Evolutionary conservation across 345 rosid species (phyloP), one percentile per base, ranked within the genome.

Genomic region (Bretschneidera sinensis): DNA sequence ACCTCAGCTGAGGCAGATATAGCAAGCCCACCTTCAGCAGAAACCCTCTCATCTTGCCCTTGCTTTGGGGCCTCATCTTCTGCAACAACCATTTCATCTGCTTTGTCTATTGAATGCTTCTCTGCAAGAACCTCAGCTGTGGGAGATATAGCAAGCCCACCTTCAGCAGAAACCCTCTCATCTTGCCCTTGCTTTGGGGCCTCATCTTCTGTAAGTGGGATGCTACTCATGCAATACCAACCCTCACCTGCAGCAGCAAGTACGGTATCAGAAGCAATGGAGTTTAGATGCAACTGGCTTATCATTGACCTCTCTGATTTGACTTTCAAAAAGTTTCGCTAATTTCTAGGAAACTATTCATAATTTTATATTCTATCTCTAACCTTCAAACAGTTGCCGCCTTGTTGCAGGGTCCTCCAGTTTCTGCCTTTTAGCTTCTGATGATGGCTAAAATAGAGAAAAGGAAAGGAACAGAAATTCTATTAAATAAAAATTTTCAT

Each of bases 221-320:
- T 35, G 57, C 71, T 77, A 57, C 34, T 53, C 9, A 20, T 33
- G 63, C 72, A 74, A 62, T 64, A 68, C 62, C 66, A 67, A n/a
- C 45, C 72, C 61, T 61, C 60, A 51, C 22, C 81, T 78, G 69
- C 62, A 57, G 48, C 63, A 61, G 67, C 48, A 60, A 62, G 71
- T 50, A 56, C 53, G n/a, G 51, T 55, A 67, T 73, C 48, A 63
- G 65, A 39, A 51, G 33, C 49, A 55, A 43, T n/a, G 49, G 8
- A 2, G 5, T 28, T 28, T 8, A 28, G 33, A 28, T 8, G 8
- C 33, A 28, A 28, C 33, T 28, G 33, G 33, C 33, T 2, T 2
- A 28, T 28, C 33, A 28, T 28, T 28, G 33, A 28, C 33, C 33
- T 28, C 33, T 28, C 33, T n/a, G n/a, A n/a, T n/a, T n/a, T n/a